Conservation (phyloP, 139 green algal genomes). For the Zygnema cylindricum region DNA sequence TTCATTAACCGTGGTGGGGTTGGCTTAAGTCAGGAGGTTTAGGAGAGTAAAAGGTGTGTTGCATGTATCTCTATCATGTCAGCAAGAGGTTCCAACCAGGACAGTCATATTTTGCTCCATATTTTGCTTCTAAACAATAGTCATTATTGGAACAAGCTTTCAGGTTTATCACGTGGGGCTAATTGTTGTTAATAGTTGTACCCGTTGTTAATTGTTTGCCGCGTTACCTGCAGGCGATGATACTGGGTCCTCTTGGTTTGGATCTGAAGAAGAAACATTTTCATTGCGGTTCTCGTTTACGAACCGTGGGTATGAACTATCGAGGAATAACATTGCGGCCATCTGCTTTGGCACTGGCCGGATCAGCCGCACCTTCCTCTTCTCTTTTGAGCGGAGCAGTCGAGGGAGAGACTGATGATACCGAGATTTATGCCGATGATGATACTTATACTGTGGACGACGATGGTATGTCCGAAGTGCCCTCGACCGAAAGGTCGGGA, state of each 20-base stretch:
- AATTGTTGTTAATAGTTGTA: too few relatives aligned
- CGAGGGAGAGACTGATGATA: constrained; percentile 1
- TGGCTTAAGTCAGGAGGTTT: too few relatives aligned
- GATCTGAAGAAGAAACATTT: constrained; percentile 33
- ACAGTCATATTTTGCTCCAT: too few relatives aligned
- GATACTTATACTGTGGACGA: constrained; percentile 8
- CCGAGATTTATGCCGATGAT: not conserved
- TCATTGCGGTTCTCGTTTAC: constrained; percentile 29
- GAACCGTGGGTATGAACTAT: constrained; percentile 40
- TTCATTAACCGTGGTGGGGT: too few relatives aligned
- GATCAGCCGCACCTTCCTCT: not conserved
- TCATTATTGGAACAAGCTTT: too few relatives aligned
- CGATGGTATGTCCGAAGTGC: not conserved
- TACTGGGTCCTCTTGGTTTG: constrained; percentile 31
- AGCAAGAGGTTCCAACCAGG: too few relatives aligned
- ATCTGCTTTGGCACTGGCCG: not conserved
- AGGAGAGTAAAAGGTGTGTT: too few relatives aligned
- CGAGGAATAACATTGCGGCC: constrained; percentile 6
- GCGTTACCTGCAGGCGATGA: constrained; percentile 15
- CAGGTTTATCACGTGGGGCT: too few relatives aligned
- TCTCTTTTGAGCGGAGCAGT: not conserved
- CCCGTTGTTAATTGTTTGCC: not conserved
- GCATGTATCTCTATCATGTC: too few relatives aligned
- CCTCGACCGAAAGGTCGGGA: not conserved
- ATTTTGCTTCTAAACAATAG: too few relatives aligned